Evolutionary conservation across 495 filamentous ascomycete species (phyloP), one percentile per base, ranked within the genome.

Genomic region (Aspergillus indologenus): DNA sequence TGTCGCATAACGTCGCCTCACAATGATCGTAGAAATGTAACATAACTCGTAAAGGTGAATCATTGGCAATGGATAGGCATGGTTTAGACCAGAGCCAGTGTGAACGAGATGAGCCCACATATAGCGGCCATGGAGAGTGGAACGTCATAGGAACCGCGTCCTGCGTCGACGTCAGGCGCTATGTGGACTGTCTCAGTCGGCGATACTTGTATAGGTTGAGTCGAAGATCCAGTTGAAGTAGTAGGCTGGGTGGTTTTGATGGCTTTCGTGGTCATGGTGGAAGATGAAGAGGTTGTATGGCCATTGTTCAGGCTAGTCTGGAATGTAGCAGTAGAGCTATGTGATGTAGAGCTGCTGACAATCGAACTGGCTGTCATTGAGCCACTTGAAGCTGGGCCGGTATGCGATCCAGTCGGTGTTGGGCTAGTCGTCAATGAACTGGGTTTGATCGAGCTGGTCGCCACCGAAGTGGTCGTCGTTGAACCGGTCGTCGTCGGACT

Each of bases 181-280:
- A 54, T 51, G 40, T 59, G 45, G 12, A 51, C 45, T 3, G 54
- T 18, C 1, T 23, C 20, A 11, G 58, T 56, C 40, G 54, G 52
- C 17, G 54, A 56, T 19, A 44, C 21, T 18, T 40, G 15, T 17
- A 21, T 20, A 15, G 34, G 19, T 40, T 23, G 21, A n/a, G 29
- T 23, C 11, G 40, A 17, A 34, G 15, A 20, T 15, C 43, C 44
- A 29, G 54, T 29, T 42, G 58, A 19, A 15, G 45, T 29, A 22
- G 80, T 92, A 91, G 76, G 88, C 92, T 80, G 91, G 88, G 15
- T 89, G 89, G 79, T 94, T 88, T 66, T 87, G 73, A 56, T 82
- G 75, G 69, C 15, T 14, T 40, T 40, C 12, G 34, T 40, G 12
- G 34, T 40, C 34, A 14, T 40, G 34, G 12, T 40, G 5, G 12